A percentile compares a stretch with the other conserved stretches of the same genome.
Conservation (phyloP, 805 yeast species). For the Komagataella ulmi region DNA sequence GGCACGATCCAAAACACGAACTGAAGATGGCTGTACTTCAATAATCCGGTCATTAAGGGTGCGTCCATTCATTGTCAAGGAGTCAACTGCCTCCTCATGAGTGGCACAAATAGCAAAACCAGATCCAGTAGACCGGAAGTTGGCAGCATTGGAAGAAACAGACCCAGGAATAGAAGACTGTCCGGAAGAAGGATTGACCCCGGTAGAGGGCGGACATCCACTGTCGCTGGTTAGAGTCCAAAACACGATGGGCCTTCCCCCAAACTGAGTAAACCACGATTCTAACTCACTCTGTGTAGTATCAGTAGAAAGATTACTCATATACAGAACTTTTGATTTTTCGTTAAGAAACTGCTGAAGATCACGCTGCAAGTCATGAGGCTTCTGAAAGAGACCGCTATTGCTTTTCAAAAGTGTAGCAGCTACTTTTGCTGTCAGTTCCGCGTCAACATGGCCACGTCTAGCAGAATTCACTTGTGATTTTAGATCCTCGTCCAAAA, state of each 20-base stretch:
- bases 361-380: constrained; percentile 70
- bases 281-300: constrained; percentile 87
- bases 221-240: constrained; percentile 44
- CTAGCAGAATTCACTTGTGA: constrained; percentile 16
- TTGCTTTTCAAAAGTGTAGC: constrained; percentile 24
- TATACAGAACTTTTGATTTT: constrained; percentile 62
- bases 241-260: constrained; percentile 77
- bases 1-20: constrained; percentile 66
- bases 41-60: constrained; percentile 55
- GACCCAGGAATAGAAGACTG: constrained; percentile 36
- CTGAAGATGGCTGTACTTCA: constrained; percentile 81
- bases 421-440: constrained; percentile 29
- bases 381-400: constrained; percentile 43
- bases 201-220: constrained; percentile 34
- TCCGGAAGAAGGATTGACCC: neutral
- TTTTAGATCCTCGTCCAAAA: constrained; percentile 3
- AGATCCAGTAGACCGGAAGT: constrained; percentile 27
- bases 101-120: constrained; percentile 81
- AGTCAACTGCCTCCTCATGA: constrained; percentile 78
- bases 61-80: constrained; percentile 70
- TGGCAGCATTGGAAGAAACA: constrained; percentile 28
- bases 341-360: constrained; percentile 54
- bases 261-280: constrained; percentile 81
- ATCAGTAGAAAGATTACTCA: constrained; percentile 72
- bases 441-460: constrained; percentile 33